Conservation (phyloP, 2,329 filamentous ascomycete species). For the Aureobasidium leucospermi region DNA sequence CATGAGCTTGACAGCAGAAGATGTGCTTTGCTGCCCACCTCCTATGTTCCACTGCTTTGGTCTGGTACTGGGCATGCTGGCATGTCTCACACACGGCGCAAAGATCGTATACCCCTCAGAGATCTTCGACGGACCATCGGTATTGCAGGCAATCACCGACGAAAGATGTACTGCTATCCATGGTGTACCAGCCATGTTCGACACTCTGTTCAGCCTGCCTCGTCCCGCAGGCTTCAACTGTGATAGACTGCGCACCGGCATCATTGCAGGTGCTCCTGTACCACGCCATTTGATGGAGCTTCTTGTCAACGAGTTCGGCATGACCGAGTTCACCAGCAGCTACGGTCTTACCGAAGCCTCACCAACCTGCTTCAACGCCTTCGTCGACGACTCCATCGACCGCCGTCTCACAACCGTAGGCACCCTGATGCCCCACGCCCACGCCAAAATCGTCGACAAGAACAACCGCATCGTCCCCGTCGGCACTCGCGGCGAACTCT, state of each 20-base stretch:
- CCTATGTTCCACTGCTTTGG: slow-evolving; percentile 84
- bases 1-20: slow-evolving; percentile 59
- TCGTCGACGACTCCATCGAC: slow-evolving; percentile 63
- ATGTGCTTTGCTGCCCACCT: slow-evolving; percentile 72
- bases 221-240: slow-evolving; percentile 41
- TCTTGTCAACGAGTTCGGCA: slow-evolving; percentile 63
- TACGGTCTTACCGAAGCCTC: slow-evolving; percentile 64
- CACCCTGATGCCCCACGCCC: slow-evolving; percentile 63
- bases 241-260: slow-evolving; percentile 58
- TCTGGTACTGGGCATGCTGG: slow-evolving; percentile 67
- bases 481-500: slow-evolving; percentile 64
- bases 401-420: slow-evolving; percentile 65
- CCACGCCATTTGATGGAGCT: slow-evolving; percentile 68
- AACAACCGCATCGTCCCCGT: slow-evolving; percentile 59
- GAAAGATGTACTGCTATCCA: slow-evolving; percentile 60
- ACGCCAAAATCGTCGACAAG: slow-evolving; percentile 69
- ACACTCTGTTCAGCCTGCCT: slow-evolving; percentile 50
- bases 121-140: slow-evolving; percentile 61
- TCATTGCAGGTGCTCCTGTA: slow-evolving; percentile 71
- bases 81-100: slow-evolving; percentile 64
- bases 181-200: slow-evolving; percentile 80
- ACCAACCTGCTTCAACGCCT: slow-evolving; percentile 74
- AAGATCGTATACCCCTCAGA: slow-evolving; percentile 71
- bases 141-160: slow-evolving; percentile 53
- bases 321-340: slow-evolving; percentile 58